Percentiles rank a stretch among this genome's conserved stretches.
These are phyloP conservation scores for Zychaea mexicana DNA, from an alignment of 371 early-diverging fungal species.

Conservation along the genomic window DNA sequence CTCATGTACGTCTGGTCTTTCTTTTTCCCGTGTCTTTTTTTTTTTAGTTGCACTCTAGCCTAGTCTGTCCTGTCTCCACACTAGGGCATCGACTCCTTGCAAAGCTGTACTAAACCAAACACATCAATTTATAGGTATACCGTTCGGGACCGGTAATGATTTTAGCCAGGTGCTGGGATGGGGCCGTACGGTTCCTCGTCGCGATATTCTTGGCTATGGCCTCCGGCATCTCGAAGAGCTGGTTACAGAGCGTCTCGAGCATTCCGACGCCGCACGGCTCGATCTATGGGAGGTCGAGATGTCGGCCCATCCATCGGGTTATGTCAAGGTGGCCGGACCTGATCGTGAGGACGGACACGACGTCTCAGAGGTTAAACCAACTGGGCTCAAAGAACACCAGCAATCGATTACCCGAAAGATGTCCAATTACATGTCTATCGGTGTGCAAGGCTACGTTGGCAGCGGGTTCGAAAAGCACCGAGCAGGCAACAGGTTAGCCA, in stretches of 20 bases:
- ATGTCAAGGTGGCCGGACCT: conserved; percentile 40
- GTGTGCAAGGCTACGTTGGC: conserved; percentile 69
- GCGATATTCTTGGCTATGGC: conserved; percentile 49
- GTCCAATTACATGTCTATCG: conserved; percentile 64
- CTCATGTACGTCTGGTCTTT: conserved; percentile 42
- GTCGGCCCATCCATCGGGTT: conserved; percentile 50
- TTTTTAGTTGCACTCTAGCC: not conserved
- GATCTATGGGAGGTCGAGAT: conserved; percentile 65
- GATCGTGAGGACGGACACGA: conserved; percentile 23
- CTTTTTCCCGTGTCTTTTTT: not conserved
- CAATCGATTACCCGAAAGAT: conserved; percentile 41
- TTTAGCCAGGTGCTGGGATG: conserved; percentile 68
- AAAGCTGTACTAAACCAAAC: not conserved
- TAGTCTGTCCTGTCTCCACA: too few relatives aligned
- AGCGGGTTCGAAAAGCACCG: conserved; percentile 64
- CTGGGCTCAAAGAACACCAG: not conserved
- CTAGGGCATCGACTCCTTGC: too few relatives aligned
- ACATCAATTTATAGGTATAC: conserved; percentile 38
- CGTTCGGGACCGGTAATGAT: conserved; percentile 72
- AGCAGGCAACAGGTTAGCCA: conserved; percentile 56
- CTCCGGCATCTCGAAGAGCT: conserved; percentile 47
- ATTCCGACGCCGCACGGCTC: conserved; percentile 56
- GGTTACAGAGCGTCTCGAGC: conserved; percentile 48
- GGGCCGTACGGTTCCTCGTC: conserved; percentile 62
- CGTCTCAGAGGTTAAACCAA: conserved; percentile 13